Conservation (phyloP, 208 protist species). For the Trichomonas tenax region DNA sequence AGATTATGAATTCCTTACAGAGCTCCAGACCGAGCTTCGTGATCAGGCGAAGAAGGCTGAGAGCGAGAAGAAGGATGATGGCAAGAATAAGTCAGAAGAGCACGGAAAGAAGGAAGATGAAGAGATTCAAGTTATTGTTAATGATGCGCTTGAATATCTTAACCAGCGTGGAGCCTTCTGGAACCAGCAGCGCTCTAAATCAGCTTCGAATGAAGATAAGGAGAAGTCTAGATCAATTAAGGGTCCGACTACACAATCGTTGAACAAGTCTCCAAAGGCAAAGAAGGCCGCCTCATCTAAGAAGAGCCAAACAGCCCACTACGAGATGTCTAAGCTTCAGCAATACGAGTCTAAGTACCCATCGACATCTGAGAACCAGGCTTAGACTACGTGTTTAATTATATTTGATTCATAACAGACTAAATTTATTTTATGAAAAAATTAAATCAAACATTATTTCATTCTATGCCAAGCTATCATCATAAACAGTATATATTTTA, state of each 20-base stretch:
- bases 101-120: conserved; percentile 12
- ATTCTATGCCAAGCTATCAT: too few species aligned
- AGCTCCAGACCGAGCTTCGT: not conserved
- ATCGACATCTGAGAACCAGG: not conserved
- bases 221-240: not conserved
- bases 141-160: not conserved
- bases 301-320: not conserved
- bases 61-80: not conserved
- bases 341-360: not conserved
- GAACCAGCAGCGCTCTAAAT: not conserved
- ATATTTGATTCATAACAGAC: too few species aligned
- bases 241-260: not conserved
- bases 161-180: not conserved
- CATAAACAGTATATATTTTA: too few species aligned
- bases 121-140: not conserved
- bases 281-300: not conserved
- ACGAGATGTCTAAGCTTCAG: not conserved
- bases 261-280: not conserved
- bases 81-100: not conserved
- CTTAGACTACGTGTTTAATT: not conserved
- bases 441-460: too few species aligned
- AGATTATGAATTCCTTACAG: not conserved
- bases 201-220: not conserved
- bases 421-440: too few species aligned
- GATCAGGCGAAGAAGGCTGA: not conserved